Evolutionary conservation across 192 early-diverging fungal species (phyloP).

Genomic region (Linnemannia zychae): DNA sequence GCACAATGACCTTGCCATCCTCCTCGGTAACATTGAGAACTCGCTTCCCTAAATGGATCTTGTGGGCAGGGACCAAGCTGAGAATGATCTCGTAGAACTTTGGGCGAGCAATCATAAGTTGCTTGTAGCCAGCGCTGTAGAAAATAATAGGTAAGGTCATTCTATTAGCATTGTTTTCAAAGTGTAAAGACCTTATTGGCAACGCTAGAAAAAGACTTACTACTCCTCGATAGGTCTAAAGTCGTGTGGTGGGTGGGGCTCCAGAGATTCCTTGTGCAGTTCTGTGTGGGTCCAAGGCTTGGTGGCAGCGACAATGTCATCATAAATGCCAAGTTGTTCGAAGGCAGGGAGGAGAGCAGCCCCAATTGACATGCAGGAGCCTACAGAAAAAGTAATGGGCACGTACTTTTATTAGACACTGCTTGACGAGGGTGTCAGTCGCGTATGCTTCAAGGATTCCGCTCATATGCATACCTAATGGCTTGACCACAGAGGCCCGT

Average conservation of each 20-base stretch:
- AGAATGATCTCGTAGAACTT: conserved; percentile 18
- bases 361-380: no score
- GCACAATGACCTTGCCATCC: conserved; percentile 15
- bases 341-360: no score
- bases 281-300: no score
- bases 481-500: background rate
- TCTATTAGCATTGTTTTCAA: no score
- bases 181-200: no score
- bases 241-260: background rate
- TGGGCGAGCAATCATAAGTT: conserved; percentile 36
- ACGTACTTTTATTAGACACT: background rate
- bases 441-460: background rate
- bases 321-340: no score
- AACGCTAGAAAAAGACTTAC: background rate
- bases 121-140: conserved; percentile 23
- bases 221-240: background rate
- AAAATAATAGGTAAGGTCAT: background rate
- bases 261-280: background rate
- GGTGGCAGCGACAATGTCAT: no score
- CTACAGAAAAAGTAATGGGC: no score
- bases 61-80: conserved; percentile 15
- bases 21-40: conserved; percentile 19
- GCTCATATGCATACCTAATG: background rate
- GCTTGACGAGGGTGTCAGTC: background rate
- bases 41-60: conserved; percentile 25